These are phyloP conservation scores for Zopfia rhizophila DNA, from an alignment of 2,329 filamentous ascomycete genomes.

Conservation along the genomic window DNA sequence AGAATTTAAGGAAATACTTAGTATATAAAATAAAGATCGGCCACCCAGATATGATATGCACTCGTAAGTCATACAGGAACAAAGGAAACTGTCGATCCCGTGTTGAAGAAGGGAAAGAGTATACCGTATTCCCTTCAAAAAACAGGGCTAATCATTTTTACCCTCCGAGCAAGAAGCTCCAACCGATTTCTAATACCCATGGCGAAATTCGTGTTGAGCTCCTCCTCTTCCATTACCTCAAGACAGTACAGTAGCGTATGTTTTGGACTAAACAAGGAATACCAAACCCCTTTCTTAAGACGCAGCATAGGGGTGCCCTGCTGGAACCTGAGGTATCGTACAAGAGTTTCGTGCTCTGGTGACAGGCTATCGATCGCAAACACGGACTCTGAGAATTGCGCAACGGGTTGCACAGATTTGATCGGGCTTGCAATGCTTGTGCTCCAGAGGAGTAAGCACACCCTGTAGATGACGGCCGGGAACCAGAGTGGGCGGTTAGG, in stretches of 20 bases:
- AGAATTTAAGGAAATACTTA: no score
- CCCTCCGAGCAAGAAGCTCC: conserved; percentile 8
- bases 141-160: conserved; percentile 5
- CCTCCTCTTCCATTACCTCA: conserved; percentile 43
- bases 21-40: no score
- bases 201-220: conserved; percentile 41
- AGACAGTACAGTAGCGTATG: conserved; percentile 46
- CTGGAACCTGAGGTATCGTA: conserved; percentile 46
- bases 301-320: conserved; percentile 49
- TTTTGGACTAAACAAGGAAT: conserved; percentile 41
- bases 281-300: conserved; percentile 37
- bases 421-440: conserved; percentile 1
- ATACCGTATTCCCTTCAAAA: no score
- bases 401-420: conserved; percentile 11
- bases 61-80: no score
- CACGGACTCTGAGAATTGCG: conserved; percentile 10
- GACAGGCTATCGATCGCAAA: conserved; percentile 48
- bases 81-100: no score
- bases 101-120: no score
- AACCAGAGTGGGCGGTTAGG: conserved; percentile 72
- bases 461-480: conserved; percentile 72
- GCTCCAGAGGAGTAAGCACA: conserved; percentile 27
- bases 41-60: no score
- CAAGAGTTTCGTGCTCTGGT: conserved; percentile 47
- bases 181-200: conserved; percentile 46